Base-by-base conservation (phyloP, 2,329 filamentous ascomycete species). In the Scedosporium dehoogii region DNA sequence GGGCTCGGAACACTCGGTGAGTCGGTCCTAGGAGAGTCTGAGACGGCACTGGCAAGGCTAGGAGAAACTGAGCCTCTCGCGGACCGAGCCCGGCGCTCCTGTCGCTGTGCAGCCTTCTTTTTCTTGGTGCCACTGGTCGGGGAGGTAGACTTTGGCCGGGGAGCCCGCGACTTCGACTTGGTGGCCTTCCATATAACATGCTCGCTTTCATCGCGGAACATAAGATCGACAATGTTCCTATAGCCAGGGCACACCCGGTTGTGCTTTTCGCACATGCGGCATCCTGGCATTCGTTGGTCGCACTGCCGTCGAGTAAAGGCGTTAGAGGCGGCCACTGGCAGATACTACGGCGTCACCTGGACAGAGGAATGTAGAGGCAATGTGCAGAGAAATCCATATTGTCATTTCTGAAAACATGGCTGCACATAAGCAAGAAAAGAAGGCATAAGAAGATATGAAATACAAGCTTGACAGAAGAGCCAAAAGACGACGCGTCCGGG, bases 151-250 rank as follows among this genome's bases (percentile, higher is more conserved):
- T 51, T 61, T 18, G 46, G 59, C 3, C 59, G 4, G 10, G 59
- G 29, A 12, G 46, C 29, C 33, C 48, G 14, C 21, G 33, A n/a
- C 41, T 55, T 62, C 14, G 61, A 67, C 63, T 74, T 75, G 60
- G 74, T 76, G 56, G 78, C 79, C 70, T 81, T 83, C 66, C 78
- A 77, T 66, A 81, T 81, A 62, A 84, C 81, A 68, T 81, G 79
- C 38, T 75, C 77, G 65, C 79, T 84, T 69, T 84, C 79, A 67
- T 84, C 80, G 51, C 81, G 78, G 66, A 85, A 84, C 75, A 84
- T 82, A 64, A 84, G 75, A 65, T 84, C 81, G 48, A 82, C 76
- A 58, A 80, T 73, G 65, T 81, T 81, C 53, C 81, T 74, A 66
- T 85, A 85, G 62, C 82, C 82, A 38, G 81, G 81, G 63, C 82